Conservation (phyloP, 352 stramenopile genomes). For the Phytophthora macrochlamydospora region DNA sequence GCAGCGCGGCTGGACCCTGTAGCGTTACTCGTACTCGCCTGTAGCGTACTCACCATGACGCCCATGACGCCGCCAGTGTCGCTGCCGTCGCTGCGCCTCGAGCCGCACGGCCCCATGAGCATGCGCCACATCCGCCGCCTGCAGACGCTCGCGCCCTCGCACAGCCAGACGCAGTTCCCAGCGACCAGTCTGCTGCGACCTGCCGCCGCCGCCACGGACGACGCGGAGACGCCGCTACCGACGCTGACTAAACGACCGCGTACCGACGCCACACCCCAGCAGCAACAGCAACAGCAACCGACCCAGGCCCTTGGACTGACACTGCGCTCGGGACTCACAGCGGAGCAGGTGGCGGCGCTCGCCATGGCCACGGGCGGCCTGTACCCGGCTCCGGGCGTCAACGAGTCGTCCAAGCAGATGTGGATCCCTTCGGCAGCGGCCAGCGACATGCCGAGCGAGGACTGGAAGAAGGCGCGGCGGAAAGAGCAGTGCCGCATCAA, state of each 20-base stretch:
- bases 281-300: not conserved
- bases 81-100: slow-evolving; percentile 23
- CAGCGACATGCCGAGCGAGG: slow-evolving; percentile 12
- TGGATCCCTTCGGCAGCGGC: too few relatives aligned
- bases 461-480: slow-evolving; percentile 49
- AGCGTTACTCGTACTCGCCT: not conserved
- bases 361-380: slow-evolving; percentile 26
- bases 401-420: too few relatives aligned
- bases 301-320: not conserved
- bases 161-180: slow-evolving; percentile 7
- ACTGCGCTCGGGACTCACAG: slow-evolving; percentile 22
- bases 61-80: slow-evolving; percentile 21
- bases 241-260: slow-evolving; percentile 15
- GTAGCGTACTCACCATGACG: too few relatives aligned
- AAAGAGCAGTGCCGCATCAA: slow-evolving; percentile 72
- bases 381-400: not conserved
- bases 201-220: not conserved
- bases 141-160: not conserved
- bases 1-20: too few relatives aligned
- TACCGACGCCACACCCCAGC: not conserved
- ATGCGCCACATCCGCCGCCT: not conserved
- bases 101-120: slow-evolving; percentile 10
- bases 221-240: not conserved
- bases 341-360: slow-evolving; percentile 24
- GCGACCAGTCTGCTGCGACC: not conserved